A percentile compares a stretch with the other conserved stretches of the same genome.
Conservation (phyloP, 2,329 filamentous ascomycete genomes). For the Aspergillus unguis region DNA sequence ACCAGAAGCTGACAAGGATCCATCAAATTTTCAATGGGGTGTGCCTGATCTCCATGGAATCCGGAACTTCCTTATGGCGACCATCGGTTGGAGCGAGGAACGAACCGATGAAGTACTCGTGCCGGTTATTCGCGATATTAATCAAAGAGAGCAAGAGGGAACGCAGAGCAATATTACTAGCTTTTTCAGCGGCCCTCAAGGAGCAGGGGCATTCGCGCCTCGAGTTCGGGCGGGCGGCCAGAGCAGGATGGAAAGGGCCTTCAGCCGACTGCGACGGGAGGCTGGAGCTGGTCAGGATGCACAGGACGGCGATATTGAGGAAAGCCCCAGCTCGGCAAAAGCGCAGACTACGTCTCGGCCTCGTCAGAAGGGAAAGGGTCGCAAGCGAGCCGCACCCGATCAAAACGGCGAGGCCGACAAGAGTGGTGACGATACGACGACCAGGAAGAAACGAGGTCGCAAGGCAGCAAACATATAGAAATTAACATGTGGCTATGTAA, state of each 20-base stretch:
- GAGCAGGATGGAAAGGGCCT: slow-evolving; percentile 73
- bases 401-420: not conserved
- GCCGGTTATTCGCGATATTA: slow-evolving; percentile 94
- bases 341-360: not conserved
- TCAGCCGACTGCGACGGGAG: slow-evolving; percentile 62
- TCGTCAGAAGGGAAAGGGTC: slow-evolving; percentile 14
- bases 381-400: slow-evolving; percentile 15
- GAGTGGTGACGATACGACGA: slow-evolving; percentile 14
- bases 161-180: slow-evolving; percentile 96
- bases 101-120: slow-evolving; percentile 93
- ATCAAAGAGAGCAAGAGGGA: slow-evolving; percentile 78
- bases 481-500: slow-evolving; percentile 8
- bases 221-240: slow-evolving; percentile 60
- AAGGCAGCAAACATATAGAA: slow-evolving; percentile 6
- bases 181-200: slow-evolving; percentile 69
- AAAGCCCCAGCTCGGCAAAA: not conserved
- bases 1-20: slow-evolving; percentile 77
- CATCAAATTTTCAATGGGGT: slow-evolving; percentile 87
- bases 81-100: slow-evolving; percentile 89
- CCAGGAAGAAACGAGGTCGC: slow-evolving; percentile 28
- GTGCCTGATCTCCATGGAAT: slow-evolving; percentile 87
- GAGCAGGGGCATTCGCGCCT: slow-evolving; percentile 65
- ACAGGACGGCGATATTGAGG: not conserved
- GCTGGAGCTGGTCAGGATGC: slow-evolving; percentile 32
- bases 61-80: slow-evolving; percentile 79